Evolutionary conservation across 192 early-diverging fungal species (phyloP).

Genomic region (Linderina pennispora): DNA sequence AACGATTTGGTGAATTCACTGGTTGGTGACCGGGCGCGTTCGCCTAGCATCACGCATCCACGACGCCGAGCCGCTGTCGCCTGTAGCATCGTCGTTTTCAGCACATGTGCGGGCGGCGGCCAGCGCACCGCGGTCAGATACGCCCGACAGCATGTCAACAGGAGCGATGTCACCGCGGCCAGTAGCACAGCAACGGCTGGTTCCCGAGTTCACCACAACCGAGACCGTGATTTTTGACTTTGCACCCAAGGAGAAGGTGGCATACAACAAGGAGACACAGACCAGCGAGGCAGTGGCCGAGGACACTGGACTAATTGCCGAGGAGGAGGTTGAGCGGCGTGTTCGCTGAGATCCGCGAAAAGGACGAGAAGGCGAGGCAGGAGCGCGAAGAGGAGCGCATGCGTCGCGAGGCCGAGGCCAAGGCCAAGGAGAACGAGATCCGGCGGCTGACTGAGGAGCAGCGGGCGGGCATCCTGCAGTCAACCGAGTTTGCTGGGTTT

Average conservation of each 20-base stretch:
- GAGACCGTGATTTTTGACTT: slow-evolving; percentile 82
- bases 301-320: slow-evolving; percentile 23
- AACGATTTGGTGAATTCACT: slow-evolving; percentile 84
- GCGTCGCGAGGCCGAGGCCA: slow-evolving; percentile 61
- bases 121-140: too few relatives aligned
- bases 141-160: too few relatives aligned
- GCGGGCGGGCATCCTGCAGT: slow-evolving; percentile 64
- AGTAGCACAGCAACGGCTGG: background rate
- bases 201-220: slow-evolving; percentile 63
- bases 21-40: slow-evolving; percentile 51
- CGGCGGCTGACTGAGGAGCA: slow-evolving; percentile 83
- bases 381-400: slow-evolving; percentile 31
- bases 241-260: slow-evolving; percentile 76
- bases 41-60: slow-evolving; percentile 16
- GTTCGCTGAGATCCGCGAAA: slow-evolving; percentile 38
- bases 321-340: slow-evolving; percentile 42
- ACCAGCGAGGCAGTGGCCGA: slow-evolving; percentile 47
- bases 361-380: slow-evolving; percentile 29
- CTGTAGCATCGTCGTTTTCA: slow-evolving; percentile 9
- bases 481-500: slow-evolving; percentile 78
- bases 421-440: slow-evolving; percentile 48
- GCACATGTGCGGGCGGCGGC: too few relatives aligned
- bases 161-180: too few relatives aligned
- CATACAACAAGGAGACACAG: slow-evolving; percentile 87
- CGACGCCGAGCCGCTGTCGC: slow-evolving; percentile 11